Conservation (phyloP, 768 basidiomycete species). For the Psilocybe cyanescens region DNA sequence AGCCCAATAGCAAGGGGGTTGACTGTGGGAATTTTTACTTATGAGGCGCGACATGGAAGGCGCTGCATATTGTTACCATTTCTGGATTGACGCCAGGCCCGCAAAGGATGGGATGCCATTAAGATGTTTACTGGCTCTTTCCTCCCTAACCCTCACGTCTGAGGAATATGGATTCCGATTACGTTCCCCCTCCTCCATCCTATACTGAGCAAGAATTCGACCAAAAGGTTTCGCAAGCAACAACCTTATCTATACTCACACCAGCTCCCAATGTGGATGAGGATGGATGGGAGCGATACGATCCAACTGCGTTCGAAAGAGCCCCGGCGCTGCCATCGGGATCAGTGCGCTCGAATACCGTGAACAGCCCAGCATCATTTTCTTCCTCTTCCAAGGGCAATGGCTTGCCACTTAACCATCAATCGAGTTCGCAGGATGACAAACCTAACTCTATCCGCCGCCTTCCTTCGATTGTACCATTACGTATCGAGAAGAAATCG, state of each 20-base stretch:
- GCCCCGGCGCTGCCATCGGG: neutral
- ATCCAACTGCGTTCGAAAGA: constrained; percentile 32
- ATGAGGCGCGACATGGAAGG: neutral
- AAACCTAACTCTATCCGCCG: neutral
- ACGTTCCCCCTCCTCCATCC: constrained; percentile 43
- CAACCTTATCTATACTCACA: constrained; percentile 40
- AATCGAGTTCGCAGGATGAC: neutral
- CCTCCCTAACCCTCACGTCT: neutral
- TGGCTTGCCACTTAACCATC: neutral
- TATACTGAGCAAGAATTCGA: constrained; percentile 57
- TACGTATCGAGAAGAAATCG: constrained; percentile 31
- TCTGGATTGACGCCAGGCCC: constrained; percentile 13
- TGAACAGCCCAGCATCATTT: neutral
- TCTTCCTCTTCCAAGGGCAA: constrained; percentile 3
- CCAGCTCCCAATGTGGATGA: constrained; percentile 32
- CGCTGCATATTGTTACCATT: constrained; percentile 10
- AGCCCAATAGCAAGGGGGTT: neutral
- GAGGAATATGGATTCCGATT: constrained; percentile 21
- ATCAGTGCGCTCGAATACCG: constrained; percentile 3
- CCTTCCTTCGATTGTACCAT: constrained; percentile 20
- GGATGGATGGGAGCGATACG: constrained; percentile 56
- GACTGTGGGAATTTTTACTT: neutral
- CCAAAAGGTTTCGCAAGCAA: constrained; percentile 49
- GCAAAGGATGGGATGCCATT: constrained; percentile 12
- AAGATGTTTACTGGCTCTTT: neutral